Evolutionary conservation across 2,329 filamentous ascomycete genomes (phyloP).

Genomic region (Cladophialophora carrionii): DNA sequence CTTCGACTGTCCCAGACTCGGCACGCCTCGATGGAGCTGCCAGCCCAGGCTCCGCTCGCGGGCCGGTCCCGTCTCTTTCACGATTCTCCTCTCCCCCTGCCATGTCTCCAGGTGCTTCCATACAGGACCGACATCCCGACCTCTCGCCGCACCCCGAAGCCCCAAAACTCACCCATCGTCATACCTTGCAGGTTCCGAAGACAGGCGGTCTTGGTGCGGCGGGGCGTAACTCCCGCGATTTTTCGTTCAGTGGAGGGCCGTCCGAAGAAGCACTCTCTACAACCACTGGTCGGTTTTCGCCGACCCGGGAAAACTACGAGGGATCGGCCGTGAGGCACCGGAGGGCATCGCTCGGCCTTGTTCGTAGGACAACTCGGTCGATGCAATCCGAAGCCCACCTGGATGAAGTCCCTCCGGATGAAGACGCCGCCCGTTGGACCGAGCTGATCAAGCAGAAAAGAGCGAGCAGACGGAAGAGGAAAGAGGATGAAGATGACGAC

Average conservation of each 20-base stretch:
- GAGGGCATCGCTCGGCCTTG: constrained; percentile 80
- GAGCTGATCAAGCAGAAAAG: constrained; percentile 91
- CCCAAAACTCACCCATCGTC: constrained; percentile 72
- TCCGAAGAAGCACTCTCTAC: constrained; percentile 65
- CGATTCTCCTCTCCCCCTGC: constrained; percentile 49
- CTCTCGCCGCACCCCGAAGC: constrained; percentile 58
- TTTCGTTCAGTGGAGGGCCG: constrained; percentile 48
- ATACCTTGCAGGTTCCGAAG: constrained; percentile 86
- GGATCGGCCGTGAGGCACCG: constrained; percentile 57
- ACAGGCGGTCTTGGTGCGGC: constrained; percentile 53
- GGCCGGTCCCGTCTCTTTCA: constrained; percentile 34
- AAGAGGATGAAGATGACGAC: constrained; percentile 89
- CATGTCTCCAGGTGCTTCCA: constrained; percentile 62
- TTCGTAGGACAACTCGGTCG: constrained; percentile 78
- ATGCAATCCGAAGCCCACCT: constrained; percentile 81
- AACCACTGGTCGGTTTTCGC: constrained; percentile 78
- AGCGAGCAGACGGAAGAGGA: constrained; percentile 79
- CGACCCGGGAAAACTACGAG: constrained; percentile 51
- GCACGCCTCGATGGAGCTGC: constrained; percentile 34
- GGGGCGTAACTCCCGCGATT: constrained; percentile 70
- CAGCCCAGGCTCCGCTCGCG: constrained; percentile 13
- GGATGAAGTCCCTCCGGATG: constrained; percentile 83
- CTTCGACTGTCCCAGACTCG: constrained; percentile 43
- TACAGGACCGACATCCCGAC: constrained; percentile 28
- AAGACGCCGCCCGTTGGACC: constrained; percentile 88